A percentile compares a stretch with the other conserved stretches of the same genome.
Evolutionary conservation across 2,329 filamentous ascomycete species (phyloP).

Genomic region (Parastagonospora avenae): DNA sequence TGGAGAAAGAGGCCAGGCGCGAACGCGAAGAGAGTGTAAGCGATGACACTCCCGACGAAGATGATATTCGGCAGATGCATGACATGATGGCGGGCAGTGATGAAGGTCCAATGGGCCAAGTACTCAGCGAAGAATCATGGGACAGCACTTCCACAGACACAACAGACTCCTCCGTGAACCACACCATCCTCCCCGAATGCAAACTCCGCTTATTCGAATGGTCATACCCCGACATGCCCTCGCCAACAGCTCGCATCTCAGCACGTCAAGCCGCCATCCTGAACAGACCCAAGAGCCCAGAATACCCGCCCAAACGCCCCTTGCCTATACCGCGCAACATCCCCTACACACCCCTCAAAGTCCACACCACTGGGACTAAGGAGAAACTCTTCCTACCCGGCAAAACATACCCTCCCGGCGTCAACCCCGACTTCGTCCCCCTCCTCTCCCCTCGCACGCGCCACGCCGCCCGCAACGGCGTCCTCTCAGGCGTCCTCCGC

Average conservation of each 20-base stretch:
- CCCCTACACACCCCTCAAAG: conserved; percentile 28
- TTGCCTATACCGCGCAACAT: conserved; percentile 17
- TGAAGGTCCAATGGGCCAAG: conserved; percentile 7
- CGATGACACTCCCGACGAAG: conserved; percentile 14
- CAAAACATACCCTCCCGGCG: conserved; percentile 12
- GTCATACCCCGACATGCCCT: conserved; percentile 22
- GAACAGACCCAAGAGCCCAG: no score
- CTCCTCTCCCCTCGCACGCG: conserved; percentile 18
- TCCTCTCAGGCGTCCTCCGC: conserved; percentile 22
- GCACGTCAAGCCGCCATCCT: no score
- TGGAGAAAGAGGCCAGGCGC: conserved; percentile 10
- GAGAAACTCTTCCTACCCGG: conserved; percentile 36
- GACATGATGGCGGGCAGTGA: background rate
- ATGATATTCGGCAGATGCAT: conserved; percentile 2
- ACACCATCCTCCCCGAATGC: conserved; percentile 11
- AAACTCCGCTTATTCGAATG: conserved; percentile 36
- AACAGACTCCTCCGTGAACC: background rate
- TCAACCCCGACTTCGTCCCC: conserved; percentile 31
- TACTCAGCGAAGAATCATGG: conserved; percentile 25
- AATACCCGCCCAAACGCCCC: background rate
- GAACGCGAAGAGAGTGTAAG: conserved; percentile 22
- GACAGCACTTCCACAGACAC: conserved; percentile 25
- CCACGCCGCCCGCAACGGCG: conserved; percentile 30
- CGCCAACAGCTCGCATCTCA: background rate
- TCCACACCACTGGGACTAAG: conserved; percentile 24